phyloP scores from a whole-genome alignment of 495 filamentous ascomycete species.

The Penicillium taxi region DNA sequence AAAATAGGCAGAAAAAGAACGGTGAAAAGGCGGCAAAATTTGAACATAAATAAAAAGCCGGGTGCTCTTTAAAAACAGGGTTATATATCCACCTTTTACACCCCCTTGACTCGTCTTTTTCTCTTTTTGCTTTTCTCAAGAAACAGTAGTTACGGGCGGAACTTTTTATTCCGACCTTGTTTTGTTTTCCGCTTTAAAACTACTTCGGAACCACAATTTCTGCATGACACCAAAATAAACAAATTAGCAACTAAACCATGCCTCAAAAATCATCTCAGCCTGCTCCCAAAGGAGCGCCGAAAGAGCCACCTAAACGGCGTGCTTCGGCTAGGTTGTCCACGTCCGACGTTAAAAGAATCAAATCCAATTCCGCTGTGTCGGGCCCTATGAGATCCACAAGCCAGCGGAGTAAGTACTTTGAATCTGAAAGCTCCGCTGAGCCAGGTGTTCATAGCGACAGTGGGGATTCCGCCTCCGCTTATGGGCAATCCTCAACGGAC shows the following conservation, averaged over 20 bases:
- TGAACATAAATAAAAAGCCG: no score
- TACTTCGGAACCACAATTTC: no score
- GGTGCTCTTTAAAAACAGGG: no score
- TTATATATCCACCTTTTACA: no score
- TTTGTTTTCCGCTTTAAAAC: neutral
- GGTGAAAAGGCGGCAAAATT: no score
- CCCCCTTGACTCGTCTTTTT: no score
- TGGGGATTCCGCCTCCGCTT: slow-evolving; percentile 21
- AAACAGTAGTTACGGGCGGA: no score
- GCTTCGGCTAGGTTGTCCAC: slow-evolving; percentile 28
- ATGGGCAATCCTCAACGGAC: slow-evolving; percentile 23
- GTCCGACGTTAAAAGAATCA: slow-evolving; percentile 37
- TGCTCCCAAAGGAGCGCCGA: slow-evolving; percentile 31
- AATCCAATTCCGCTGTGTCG: slow-evolving; percentile 30
- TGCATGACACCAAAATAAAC: slow-evolving; percentile 4
- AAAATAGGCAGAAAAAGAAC: no score
- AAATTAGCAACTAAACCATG: slow-evolving; percentile 16
- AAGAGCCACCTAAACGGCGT: slow-evolving; percentile 34
- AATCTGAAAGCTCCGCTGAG: slow-evolving; percentile 27
- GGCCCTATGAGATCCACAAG: slow-evolving; percentile 37
- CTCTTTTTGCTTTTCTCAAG: no score
- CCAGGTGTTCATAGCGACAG: slow-evolving; percentile 16
- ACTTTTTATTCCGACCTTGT: no score
- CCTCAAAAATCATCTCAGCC: slow-evolving; percentile 37
- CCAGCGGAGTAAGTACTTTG: slow-evolving; percentile 53